These are phyloP conservation scores for Drechmeria coniospora DNA, from an alignment of 2,329 filamentous ascomycete genomes.

Conservation along the genomic window DNA sequence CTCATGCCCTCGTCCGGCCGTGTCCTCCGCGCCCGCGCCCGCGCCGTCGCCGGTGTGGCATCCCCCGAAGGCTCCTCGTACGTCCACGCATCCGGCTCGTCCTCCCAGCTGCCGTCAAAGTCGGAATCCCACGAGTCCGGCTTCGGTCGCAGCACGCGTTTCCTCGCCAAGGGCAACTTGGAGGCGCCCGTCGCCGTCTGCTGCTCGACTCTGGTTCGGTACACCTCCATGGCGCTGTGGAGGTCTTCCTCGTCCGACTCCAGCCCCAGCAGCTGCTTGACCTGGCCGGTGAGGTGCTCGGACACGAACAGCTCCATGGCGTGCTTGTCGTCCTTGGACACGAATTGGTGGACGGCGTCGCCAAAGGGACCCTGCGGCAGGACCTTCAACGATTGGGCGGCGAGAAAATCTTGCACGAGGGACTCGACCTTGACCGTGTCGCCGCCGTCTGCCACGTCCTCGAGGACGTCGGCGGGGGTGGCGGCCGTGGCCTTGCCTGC, in stretches of 20 bases:
- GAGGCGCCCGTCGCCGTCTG: slow-evolving; percentile 46
- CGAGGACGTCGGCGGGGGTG: slow-evolving; percentile 47
- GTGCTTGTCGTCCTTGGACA: slow-evolving; percentile 89
- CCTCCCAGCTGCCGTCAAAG: slow-evolving; percentile 71
- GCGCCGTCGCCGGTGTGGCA: slow-evolving; percentile 4
- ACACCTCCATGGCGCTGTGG: slow-evolving; percentile 56
- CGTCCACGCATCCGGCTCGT: slow-evolving; percentile 47
- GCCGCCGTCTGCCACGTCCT: slow-evolving; percentile 28
- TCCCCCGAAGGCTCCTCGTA: slow-evolving; percentile 14
- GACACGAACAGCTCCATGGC: slow-evolving; percentile 72
- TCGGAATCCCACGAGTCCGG: slow-evolving; percentile 83
- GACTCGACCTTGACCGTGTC: slow-evolving; percentile 79
- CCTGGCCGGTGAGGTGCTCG: slow-evolving; percentile 54
- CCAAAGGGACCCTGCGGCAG: slow-evolving; percentile 85
- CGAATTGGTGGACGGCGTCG: slow-evolving; percentile 83
- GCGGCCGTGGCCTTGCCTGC: slow-evolving; percentile 21
- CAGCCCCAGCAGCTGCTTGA: slow-evolving; percentile 52
- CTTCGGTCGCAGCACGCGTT: slow-evolving; percentile 48
- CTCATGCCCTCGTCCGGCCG: slow-evolving; percentile 11
- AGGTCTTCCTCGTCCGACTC: slow-evolving; percentile 53
- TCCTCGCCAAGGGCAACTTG: slow-evolving; percentile 20
- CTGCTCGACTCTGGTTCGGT: slow-evolving; percentile 54
- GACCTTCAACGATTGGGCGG: slow-evolving; percentile 78
- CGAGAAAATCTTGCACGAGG: slow-evolving; percentile 75
- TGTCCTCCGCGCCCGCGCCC: slow-evolving; percentile 5